These are phyloP conservation scores for Flagelloscypha sp. DNA, from an alignment of 768 basidiomycete genomes.

Conservation along the genomic window DNA sequence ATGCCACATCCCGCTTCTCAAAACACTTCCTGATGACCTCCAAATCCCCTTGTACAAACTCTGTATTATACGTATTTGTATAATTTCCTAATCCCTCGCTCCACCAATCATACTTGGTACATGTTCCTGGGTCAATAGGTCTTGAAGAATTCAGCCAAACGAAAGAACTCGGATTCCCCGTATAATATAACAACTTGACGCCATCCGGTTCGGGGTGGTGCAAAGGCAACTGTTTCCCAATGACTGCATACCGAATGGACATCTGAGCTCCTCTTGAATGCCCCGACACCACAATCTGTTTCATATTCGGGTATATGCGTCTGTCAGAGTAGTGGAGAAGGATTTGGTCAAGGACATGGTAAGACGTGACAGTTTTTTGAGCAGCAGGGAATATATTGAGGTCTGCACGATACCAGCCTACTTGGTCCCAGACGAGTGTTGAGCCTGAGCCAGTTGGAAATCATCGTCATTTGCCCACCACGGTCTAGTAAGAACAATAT, in stretches of 20 bases:
- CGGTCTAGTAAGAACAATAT: no score
- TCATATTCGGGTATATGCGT: constrained; percentile 1
- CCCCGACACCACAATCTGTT: constrained; percentile 1
- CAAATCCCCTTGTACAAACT: neutral
- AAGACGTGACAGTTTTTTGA: constrained; percentile 2
- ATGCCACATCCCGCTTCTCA: neutral
- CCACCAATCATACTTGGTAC: neutral
- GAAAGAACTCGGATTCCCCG: constrained; percentile 1
- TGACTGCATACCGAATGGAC: neutral
- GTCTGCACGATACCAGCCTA: neutral
- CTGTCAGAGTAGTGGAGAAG: neutral
- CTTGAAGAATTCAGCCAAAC: neutral
- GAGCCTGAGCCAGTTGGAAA: no score
- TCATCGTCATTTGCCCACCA: no score
- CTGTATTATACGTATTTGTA: neutral
- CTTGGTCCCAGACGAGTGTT: no score
- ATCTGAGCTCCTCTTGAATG: constrained; percentile 1
- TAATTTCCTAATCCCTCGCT: neutral
- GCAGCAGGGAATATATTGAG: neutral
- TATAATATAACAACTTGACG: no score
- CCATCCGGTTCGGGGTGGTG: no score
- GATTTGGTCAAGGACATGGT: constrained; percentile 3
- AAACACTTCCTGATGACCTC: neutral
- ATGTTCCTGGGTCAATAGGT: neutral
- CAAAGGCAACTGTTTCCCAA: neutral